Evolutionary conservation across 2,329 filamentous ascomycete species (phyloP).

Genomic region (Apiospora aurea): DNA sequence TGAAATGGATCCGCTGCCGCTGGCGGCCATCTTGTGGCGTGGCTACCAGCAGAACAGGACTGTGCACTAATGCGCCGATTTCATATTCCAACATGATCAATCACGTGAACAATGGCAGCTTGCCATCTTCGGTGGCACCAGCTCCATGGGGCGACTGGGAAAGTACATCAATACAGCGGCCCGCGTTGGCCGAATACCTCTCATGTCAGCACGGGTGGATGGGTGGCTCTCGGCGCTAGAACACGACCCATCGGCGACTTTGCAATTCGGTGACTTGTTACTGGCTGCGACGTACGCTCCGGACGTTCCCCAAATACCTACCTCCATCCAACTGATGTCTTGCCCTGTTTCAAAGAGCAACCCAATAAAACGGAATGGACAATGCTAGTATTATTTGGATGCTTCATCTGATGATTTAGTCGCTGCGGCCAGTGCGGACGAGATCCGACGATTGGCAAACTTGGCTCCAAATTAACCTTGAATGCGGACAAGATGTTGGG

Average conservation of each 20-base stretch:
- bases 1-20: slow-evolving; percentile 6
- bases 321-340: background rate
- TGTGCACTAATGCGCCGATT: background rate
- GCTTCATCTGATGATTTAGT: background rate
- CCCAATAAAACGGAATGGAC: background rate
- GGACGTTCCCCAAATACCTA: background rate
- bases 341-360: slow-evolving; percentile 4
- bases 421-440: background rate
- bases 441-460: slow-evolving; percentile 4
- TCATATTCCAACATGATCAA: background rate
- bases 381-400: background rate
- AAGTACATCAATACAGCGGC: background rate
- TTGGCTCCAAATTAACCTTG: background rate
- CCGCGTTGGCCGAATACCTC: background rate
- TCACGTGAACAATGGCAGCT: background rate
- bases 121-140: background rate
- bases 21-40: background rate
- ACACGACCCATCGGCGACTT: background rate
- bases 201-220: background rate
- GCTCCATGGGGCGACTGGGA: background rate
- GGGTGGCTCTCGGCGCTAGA: background rate
- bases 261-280: background rate
- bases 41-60: background rate
- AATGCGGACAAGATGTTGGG: slow-evolving; percentile 52
- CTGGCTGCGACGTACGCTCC: background rate